Evolutionary conservation across 352 stramenopile species (phyloP).

Genomic region (Globisporangium cederbergense): DNA sequence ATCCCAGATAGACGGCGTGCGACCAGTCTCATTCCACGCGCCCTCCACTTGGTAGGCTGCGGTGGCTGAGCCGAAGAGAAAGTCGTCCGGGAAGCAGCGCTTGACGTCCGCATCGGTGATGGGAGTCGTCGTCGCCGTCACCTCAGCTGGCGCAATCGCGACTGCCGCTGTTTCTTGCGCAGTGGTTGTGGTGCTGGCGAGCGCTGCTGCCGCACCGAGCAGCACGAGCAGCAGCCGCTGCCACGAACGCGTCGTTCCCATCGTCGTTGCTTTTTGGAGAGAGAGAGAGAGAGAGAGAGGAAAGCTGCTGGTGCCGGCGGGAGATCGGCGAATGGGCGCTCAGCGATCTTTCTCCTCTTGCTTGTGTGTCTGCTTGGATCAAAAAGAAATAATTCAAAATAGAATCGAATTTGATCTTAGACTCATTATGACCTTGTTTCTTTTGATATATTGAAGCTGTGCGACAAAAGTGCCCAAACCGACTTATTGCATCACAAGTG

Average conservation of each 20-base stretch:
- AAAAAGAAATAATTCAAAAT: no score
- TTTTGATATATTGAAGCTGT: no score
- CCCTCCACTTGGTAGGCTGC: constrained; percentile 94
- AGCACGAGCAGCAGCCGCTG: background rate
- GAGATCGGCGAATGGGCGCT: no score
- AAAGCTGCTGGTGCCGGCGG: background rate
- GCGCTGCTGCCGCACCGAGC: background rate
- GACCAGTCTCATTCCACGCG: constrained; percentile 71
- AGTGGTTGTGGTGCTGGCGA: background rate
- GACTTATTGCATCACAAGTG: no score
- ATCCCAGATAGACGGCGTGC: constrained; percentile 92
- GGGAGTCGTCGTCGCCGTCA: constrained; percentile 86
- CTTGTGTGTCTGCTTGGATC: no score
- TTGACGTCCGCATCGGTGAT: constrained; percentile 7
- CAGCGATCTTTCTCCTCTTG: no score
- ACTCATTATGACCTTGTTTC: no score
- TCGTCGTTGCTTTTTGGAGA: background rate
- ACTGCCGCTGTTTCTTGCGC: background rate
- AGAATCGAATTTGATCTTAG: no score
- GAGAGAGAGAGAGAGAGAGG: background rate
- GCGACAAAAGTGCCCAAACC: no score
- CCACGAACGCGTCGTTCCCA: background rate
- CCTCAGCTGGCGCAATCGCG: background rate
- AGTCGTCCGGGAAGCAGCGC: constrained; percentile 63
- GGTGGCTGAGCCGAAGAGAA: constrained; percentile 89